Evolutionary conservation across 495 filamentous ascomycete species (phyloP), one percentile per base, ranked within the genome.

Genomic region (Viridothelium virens): DNA sequence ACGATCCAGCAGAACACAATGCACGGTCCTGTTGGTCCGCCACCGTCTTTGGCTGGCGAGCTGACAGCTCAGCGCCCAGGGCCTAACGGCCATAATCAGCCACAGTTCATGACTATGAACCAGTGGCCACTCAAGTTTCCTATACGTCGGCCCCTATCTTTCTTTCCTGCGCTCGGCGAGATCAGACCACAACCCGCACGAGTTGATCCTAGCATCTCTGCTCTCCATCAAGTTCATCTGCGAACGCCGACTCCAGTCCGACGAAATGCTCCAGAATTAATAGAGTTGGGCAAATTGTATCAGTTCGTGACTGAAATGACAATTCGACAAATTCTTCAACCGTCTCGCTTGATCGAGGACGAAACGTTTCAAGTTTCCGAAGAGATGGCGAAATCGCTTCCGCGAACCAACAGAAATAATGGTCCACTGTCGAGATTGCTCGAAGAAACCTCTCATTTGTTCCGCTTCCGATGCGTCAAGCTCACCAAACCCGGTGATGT

Each of bases 181-280:
- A 47, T 9, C 10, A 38, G 65, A 50, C 53, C 74, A n/a, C 74
- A 77, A 65, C 72, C 72, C 16, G 63, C 67, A n/a, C 39, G 70
- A 10, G 72, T 75, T 10, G 72, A 74, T 56, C 70, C 74, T 4
- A 56, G 36, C 34, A 46, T 61, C 2, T 72, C 66, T 5, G 77
- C 70, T 12, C 68, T 78, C 5, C 77, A 79, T 70, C 73, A 76
- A 66, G 72, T 72, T 9, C 69, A 74, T 64, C 71, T 78, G 9
- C 70, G 72, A 25, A 76, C 73, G 64, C 77, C 77, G 11, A 56
- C 70, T 3, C 73, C 31, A 10, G 7, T 77, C 39, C 61, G 56
- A 41, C 65, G 69, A 10, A 61, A 66, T 48, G 16, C 34, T 62
- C 10, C 11, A 0, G 63, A 18, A 10, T 16, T 39, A 18, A 7